Percentiles rank a stretch among this genome's conserved stretches.
phyloP scores from a whole-genome alignment of 768 basidiomycete genomes.

The Podaxis sp. region DNA sequence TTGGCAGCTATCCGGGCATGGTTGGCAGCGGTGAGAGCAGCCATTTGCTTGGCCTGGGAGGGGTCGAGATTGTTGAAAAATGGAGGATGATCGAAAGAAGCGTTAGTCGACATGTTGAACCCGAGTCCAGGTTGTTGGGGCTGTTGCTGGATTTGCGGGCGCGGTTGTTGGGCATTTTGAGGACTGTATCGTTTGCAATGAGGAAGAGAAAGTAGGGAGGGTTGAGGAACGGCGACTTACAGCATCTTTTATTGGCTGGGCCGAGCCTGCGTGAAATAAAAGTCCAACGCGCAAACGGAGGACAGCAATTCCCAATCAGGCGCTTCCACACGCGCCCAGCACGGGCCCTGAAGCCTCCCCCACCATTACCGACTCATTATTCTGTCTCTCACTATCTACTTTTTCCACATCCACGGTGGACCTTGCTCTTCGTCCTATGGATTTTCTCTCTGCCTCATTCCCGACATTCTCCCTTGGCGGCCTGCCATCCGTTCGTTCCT shows the following conservation, averaged over 20 bases:
- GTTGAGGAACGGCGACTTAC: slow-evolving; percentile 25
- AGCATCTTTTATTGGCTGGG: slow-evolving; percentile 25
- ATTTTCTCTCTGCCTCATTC: background rate
- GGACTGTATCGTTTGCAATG: slow-evolving; percentile 24
- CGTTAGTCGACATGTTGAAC: slow-evolving; percentile 29
- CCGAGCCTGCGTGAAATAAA: slow-evolving; percentile 12
- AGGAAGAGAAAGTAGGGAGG: slow-evolving; percentile 12
- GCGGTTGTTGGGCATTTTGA: slow-evolving; percentile 38
- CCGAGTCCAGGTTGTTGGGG: slow-evolving; percentile 30
- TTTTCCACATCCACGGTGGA: background rate
- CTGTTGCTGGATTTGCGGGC: slow-evolving; percentile 23
- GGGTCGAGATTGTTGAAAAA: slow-evolving; percentile 60
- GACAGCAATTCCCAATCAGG: slow-evolving; percentile 8
- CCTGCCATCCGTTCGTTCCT: background rate
- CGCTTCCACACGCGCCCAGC: slow-evolving; percentile 11
- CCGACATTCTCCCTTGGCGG: slow-evolving; percentile 1
- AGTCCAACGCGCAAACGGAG: slow-evolving; percentile 7
- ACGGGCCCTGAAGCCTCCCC: background rate
- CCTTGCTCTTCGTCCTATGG: background rate
- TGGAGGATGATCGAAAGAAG: slow-evolving; percentile 33
- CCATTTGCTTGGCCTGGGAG: slow-evolving; percentile 75
- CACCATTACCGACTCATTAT: background rate
- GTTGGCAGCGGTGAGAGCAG: slow-evolving; percentile 65
- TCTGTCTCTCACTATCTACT: background rate
- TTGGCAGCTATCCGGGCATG: slow-evolving; percentile 59